Evolutionary conservation across 1,284 basidiomycete species (phyloP).

Genomic region (Gymnopus androsaceus): DNA sequence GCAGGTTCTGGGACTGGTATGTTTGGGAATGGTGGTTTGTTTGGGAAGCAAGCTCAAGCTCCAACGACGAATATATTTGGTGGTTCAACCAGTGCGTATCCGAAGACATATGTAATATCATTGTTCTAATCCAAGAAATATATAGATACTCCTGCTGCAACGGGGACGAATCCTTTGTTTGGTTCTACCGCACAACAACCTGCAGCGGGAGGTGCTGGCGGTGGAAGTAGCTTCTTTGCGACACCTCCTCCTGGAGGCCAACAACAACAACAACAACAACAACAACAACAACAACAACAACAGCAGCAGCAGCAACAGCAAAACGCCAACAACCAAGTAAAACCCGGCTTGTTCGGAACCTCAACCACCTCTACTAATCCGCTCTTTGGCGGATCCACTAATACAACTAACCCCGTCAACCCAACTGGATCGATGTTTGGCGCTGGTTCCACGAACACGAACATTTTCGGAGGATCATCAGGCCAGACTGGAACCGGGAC

Average conservation of each 20-base stretch:
- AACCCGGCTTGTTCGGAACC: slow-evolving; percentile 17
- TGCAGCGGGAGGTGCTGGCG: slow-evolving; percentile 7
- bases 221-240: slow-evolving; percentile 14
- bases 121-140: neutral
- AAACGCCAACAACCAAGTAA: slow-evolving; percentile 14
- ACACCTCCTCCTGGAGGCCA: slow-evolving; percentile 15
- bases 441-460: slow-evolving; percentile 3
- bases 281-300: too few species aligned
- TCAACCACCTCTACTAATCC: slow-evolving; percentile 14
- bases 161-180: slow-evolving; percentile 8
- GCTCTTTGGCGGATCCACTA: slow-evolving; percentile 22
- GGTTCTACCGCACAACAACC: slow-evolving; percentile 6
- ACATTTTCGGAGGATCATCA: slow-evolving; percentile 21
- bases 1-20: slow-evolving; percentile 20
- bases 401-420: slow-evolving; percentile 13
- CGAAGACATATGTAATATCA: neutral
- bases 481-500: slow-evolving; percentile 15
- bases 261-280: slow-evolving; percentile 16
- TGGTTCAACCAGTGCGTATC: slow-evolving; percentile 6
- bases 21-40: slow-evolving; percentile 33
- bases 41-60: slow-evolving; percentile 32
- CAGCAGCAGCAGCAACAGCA: slow-evolving; percentile 18
- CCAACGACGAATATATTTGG: slow-evolving; percentile 30
- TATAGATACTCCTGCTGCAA: neutral
- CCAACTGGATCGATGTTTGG: slow-evolving; percentile 23